Evolutionary conservation across 179 eudicot genomes (phyloP).

Genomic region (Actinidia arguta): DNA sequence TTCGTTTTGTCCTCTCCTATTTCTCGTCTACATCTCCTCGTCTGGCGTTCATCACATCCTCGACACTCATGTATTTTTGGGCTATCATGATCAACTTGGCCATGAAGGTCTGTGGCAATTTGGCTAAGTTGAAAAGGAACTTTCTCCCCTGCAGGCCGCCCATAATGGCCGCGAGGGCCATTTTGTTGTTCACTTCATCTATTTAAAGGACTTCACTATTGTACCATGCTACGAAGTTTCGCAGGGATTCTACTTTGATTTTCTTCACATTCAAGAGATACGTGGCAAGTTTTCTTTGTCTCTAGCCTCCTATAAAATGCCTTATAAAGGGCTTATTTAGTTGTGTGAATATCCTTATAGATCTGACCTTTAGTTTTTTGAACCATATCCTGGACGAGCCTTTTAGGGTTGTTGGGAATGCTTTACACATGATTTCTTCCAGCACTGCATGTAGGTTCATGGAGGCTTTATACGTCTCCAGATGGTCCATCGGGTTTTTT

Average conservation of each 20-base stretch:
- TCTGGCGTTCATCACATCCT: neutral
- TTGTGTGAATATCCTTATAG: neutral
- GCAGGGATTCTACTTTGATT: neutral
- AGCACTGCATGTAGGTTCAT: neutral
- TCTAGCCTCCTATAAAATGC: neutral
- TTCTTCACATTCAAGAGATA: neutral
- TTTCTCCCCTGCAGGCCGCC: neutral
- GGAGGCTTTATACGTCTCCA: neutral
- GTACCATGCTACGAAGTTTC: neutral
- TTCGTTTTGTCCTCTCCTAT: too few relatives aligned
- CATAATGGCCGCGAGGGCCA: neutral
- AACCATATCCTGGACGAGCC: neutral
- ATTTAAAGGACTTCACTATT: neutral
- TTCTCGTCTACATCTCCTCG: too few relatives aligned
- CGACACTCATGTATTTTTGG: neutral
- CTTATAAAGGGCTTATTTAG: neutral
- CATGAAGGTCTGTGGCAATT: neutral
- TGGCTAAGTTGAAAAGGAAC: neutral
- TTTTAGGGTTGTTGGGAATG: neutral
- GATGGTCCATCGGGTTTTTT: neutral
- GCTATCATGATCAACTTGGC: neutral
- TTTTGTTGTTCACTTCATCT: neutral
- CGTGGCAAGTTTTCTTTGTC: neutral
- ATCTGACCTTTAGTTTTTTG: neutral
- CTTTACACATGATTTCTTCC: neutral